A percentile compares a stretch with the other conserved stretches of the same genome.
phyloP scores from a whole-genome alignment of 2,329 filamentous ascomycete genomes.

The Microcyclospora tardicrescens region DNA sequence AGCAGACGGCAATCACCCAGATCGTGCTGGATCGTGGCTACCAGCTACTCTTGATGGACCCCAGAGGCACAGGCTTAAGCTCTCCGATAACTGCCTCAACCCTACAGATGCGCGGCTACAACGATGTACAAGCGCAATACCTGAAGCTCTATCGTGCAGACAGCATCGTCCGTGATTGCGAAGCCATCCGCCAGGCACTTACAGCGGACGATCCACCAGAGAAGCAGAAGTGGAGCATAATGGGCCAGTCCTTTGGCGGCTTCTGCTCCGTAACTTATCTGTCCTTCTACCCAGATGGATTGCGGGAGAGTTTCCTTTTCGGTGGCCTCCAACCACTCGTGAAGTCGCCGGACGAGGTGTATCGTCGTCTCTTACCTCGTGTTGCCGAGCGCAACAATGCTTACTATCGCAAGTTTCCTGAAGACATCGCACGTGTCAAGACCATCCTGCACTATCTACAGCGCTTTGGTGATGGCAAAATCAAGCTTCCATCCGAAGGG shows the following conservation, averaged over 20 bases:
- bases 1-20: slow-evolving; percentile 59
- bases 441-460: slow-evolving; percentile 53
- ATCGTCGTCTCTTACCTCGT: slow-evolving; percentile 56
- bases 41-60: slow-evolving; percentile 73
- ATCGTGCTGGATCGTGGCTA: slow-evolving; percentile 67
- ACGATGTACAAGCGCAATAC: slow-evolving; percentile 62
- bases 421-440: slow-evolving; percentile 58
- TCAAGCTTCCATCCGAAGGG: slow-evolving; percentile 60
- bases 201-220: slow-evolving; percentile 56
- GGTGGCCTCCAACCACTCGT: slow-evolving; percentile 73
- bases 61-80: slow-evolving; percentile 77
- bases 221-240: slow-evolving; percentile 68
- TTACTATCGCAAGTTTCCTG: slow-evolving; percentile 77
- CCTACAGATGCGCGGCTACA: slow-evolving; percentile 49
- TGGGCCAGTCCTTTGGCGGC: slow-evolving; percentile 86
- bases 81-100: slow-evolving; percentile 64
- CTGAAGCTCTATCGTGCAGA: slow-evolving; percentile 78
- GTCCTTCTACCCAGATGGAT: slow-evolving; percentile 60
- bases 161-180: slow-evolving; percentile 77
- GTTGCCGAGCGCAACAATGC: slow-evolving; percentile 58
- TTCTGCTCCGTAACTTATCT: slow-evolving; percentile 78
- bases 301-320: slow-evolving; percentile 70
- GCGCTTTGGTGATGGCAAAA: slow-evolving; percentile 39
- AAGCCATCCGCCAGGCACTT: slow-evolving; percentile 67
- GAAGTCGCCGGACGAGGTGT: slow-evolving; percentile 59